phyloP scores from a whole-genome alignment of 768 basidiomycete genomes.

The Tephrocybe sp. region DNA sequence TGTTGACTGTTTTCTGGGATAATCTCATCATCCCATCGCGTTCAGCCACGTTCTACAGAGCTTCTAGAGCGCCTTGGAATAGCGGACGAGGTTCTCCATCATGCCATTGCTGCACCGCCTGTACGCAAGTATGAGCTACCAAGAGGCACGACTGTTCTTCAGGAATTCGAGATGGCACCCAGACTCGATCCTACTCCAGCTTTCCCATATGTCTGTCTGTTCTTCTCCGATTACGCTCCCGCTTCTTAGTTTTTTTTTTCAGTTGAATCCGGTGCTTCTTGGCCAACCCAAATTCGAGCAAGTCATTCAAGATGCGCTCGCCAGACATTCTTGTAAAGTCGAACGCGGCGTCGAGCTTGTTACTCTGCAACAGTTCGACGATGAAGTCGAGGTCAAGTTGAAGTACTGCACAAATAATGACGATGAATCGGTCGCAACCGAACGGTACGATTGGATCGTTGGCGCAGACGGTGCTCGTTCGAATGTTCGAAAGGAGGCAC shows the following conservation, averaged over 20 bases:
- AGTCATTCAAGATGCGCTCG: constrained; percentile 31
- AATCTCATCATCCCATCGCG: not conserved
- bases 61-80: constrained; percentile 38
- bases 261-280: constrained; percentile 31
- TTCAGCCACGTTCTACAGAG: constrained; percentile 43
- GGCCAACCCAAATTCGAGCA: constrained; percentile 35
- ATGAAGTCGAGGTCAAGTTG: constrained; percentile 34
- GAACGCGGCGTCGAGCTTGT: constrained; percentile 42
- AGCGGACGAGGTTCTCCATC: constrained; percentile 31
- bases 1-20: no score
- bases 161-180: constrained; percentile 33
- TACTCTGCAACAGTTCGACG: constrained; percentile 36
- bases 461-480: constrained; percentile 43
- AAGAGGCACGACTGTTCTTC: constrained; percentile 21
- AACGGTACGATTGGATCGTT: constrained; percentile 33
- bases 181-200: constrained; percentile 26
- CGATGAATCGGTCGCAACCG: constrained; percentile 23
- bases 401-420: constrained; percentile 17
- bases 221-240: not conserved
- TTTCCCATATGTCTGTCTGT: constrained; percentile 28
- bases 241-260: not conserved
- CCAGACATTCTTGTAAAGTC: constrained; percentile 29
- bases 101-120: constrained; percentile 20
- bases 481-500: constrained; percentile 36
- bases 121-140: constrained; percentile 34